phyloP scores from a whole-genome alignment of 495 filamentous ascomycete genomes.

The Podospora bellae-mahoneyi region DNA sequence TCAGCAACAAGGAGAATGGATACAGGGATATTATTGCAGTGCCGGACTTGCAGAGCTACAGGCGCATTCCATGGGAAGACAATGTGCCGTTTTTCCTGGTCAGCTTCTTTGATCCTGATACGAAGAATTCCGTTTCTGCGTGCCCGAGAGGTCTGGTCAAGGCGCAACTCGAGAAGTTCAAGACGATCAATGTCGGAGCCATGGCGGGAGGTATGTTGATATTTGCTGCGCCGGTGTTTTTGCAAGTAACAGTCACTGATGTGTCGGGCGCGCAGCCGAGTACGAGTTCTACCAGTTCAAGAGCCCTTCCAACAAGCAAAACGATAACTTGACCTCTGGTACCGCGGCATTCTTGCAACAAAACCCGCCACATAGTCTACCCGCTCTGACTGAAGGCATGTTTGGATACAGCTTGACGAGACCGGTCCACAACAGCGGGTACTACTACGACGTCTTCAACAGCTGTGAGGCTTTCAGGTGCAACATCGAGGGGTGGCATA shows the following conservation, averaged over 20 bases:
- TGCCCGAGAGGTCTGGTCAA: conserved; percentile 78
- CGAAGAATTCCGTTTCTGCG: conserved; percentile 65
- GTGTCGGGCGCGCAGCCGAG: conserved; percentile 58
- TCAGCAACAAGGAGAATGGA: conserved; percentile 91
- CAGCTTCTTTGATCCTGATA: conserved; percentile 77
- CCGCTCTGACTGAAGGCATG: conserved; percentile 89
- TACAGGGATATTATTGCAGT: conserved; percentile 86
- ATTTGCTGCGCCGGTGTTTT: background rate
- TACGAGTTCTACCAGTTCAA: conserved; percentile 97
- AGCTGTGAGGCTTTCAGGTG: conserved; percentile 77
- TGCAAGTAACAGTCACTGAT: conserved; percentile 12
- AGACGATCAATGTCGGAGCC: conserved; percentile 64
- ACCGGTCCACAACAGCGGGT: conserved; percentile 88
- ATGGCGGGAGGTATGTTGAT: conserved; percentile 82
- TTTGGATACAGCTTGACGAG: conserved; percentile 96
- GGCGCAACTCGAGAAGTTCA: conserved; percentile 62
- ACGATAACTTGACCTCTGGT: conserved; percentile 57
- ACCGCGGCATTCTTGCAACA: conserved; percentile 70
- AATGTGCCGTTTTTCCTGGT: conserved; percentile 90
- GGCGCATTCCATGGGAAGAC: conserved; percentile 93
- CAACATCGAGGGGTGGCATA: conserved; percentile 94
- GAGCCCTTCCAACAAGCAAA: conserved; percentile 52
- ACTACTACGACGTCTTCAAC: conserved; percentile 88
- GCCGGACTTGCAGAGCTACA: conserved; percentile 74
- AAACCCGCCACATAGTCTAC: conserved; percentile 68